Evolutionary conservation across 225 moss, liverwort and hornwort species (phyloP).

Genomic region (Sphagnum tenellum): DNA sequence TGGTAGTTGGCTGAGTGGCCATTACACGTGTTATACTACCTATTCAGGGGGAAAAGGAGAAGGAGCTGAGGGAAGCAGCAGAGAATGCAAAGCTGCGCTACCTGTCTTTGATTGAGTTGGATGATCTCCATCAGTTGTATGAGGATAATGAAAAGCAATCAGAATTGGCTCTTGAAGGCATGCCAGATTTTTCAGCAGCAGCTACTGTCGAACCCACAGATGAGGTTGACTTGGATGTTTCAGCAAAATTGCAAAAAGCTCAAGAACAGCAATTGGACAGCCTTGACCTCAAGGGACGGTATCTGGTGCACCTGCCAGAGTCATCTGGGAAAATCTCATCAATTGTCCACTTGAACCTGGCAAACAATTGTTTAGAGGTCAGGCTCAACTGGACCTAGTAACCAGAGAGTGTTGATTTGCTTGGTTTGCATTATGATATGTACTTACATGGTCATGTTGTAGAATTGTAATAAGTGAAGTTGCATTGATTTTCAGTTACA

Average conservation of each 20-base stretch:
- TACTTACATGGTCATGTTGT: too few species aligned
- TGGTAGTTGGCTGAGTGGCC: neutral
- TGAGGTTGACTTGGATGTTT: conserved; percentile 20
- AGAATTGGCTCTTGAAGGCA: conserved; percentile 28
- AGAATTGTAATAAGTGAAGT: too few species aligned
- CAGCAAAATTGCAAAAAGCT: conserved; percentile 27
- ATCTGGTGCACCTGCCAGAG: conserved; percentile 46
- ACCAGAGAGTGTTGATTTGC: too few species aligned
- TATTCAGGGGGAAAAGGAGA: conserved; percentile 24
- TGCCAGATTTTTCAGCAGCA: neutral
- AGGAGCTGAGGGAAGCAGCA: conserved; percentile 38
- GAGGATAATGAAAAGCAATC: conserved; percentile 38
- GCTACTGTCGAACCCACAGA: neutral
- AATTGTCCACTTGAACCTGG: conserved; percentile 56
- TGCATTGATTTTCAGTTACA: too few species aligned
- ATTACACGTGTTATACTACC: neutral
- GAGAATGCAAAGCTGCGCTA: conserved; percentile 67
- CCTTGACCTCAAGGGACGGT: conserved; percentile 41
- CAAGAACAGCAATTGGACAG: conserved; percentile 23
- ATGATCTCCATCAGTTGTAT: conserved; percentile 57
- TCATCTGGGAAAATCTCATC: conserved; percentile 36
- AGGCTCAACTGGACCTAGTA: neutral
- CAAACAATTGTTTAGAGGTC: conserved; percentile 68
- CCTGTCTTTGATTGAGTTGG: conserved; percentile 64
- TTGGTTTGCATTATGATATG: too few species aligned